phyloP scores from a whole-genome alignment of 495 filamentous ascomycete genomes.

The Aspergillus funiculosus region DNA sequence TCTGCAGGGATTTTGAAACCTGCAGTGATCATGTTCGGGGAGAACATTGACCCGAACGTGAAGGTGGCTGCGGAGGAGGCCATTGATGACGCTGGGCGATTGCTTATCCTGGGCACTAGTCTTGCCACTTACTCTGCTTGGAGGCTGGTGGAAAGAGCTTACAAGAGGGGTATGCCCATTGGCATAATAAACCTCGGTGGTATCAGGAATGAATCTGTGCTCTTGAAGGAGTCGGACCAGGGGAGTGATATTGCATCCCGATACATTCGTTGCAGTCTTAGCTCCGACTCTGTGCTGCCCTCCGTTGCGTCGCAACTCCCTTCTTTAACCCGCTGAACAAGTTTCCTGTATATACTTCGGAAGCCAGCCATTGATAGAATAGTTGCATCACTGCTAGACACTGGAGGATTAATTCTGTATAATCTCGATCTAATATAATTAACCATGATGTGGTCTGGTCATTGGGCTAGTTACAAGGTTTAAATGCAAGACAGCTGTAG shows the following conservation, averaged over 20 bases:
- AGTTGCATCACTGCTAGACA: too few species aligned
- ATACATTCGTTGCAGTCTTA: constrained; percentile 38
- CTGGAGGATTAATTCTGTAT: too few species aligned
- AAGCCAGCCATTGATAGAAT: not conserved
- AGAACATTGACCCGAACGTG: constrained; percentile 62
- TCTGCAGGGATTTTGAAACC: constrained; percentile 84
- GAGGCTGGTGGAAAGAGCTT: constrained; percentile 77
- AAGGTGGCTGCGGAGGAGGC: constrained; percentile 74
- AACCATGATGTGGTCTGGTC: too few species aligned
- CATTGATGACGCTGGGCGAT: constrained; percentile 64
- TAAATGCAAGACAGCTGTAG: too few species aligned
- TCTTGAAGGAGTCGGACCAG: constrained; percentile 49
- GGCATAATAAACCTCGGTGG: constrained; percentile 80
- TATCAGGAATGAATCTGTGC: constrained; percentile 67
- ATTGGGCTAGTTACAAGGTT: too few species aligned
- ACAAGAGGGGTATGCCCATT: constrained; percentile 75
- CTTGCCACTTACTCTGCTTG: constrained; percentile 94
- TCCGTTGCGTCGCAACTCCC: constrained; percentile 31
- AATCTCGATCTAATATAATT: too few species aligned
- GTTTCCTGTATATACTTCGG: not conserved
- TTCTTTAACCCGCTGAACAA: constrained; percentile 6
- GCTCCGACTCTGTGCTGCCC: constrained; percentile 34
- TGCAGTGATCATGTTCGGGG: constrained; percentile 91
- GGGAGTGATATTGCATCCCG: constrained; percentile 10
- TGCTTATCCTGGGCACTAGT: constrained; percentile 82